Conservation (phyloP, 1,139 yeast genomes). For the Hemisphaericaspora lyxosophila region DNA sequence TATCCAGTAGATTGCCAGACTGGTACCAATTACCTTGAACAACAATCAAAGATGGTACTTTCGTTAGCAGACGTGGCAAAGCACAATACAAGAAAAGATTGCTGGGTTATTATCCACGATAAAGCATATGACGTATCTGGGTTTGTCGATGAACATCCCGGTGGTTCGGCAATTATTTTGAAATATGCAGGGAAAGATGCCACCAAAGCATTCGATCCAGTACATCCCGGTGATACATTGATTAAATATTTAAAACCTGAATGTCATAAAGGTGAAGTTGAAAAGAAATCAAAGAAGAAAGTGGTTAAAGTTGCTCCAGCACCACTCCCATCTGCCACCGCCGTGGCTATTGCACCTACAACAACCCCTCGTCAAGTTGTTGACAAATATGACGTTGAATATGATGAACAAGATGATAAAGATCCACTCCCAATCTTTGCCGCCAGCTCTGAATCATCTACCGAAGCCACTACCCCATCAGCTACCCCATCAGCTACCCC, state of each 20-base stretch:
- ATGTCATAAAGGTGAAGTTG: constrained; percentile 36
- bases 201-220: constrained; percentile 64
- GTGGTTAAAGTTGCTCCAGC: constrained; percentile 5
- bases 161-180: constrained; percentile 52
- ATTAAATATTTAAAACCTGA: constrained; percentile 39
- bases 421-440: constrained; percentile 21
- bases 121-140: constrained; percentile 52
- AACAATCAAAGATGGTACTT: constrained; percentile 19
- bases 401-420: constrained; percentile 43
- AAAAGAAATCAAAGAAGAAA: constrained; percentile 17
- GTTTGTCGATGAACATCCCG: constrained; percentile 53
- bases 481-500: not conserved
- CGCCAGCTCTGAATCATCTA: not conserved
- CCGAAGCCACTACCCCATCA: constrained; percentile 3
- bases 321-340: constrained; percentile 1
- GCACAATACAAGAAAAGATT: constrained; percentile 42
- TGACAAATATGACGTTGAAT: constrained; percentile 48
- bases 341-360: constrained; percentile 6
- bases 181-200: constrained; percentile 60
- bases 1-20: too few relatives aligned
- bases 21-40: too few relatives aligned
- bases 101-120: constrained; percentile 57
- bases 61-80: constrained; percentile 34
- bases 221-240: constrained; percentile 82
- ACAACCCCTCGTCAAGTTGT: constrained; percentile 21